Conservation (phyloP, 306 rosid genomes). For the Argentina anserina region DNA sequence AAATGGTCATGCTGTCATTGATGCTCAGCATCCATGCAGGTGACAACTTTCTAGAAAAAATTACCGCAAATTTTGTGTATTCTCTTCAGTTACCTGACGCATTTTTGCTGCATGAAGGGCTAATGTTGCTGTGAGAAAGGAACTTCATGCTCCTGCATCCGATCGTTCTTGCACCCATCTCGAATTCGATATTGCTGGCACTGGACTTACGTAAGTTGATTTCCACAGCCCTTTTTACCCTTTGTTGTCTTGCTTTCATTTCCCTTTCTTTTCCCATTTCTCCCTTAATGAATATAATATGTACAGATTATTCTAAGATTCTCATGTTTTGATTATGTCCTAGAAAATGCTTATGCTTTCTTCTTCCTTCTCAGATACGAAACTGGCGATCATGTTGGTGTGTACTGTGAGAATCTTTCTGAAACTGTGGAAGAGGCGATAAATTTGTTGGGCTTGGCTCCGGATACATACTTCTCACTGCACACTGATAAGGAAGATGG, state of each 20-base stretch:
- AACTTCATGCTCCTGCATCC: slow-evolving; percentile 78
- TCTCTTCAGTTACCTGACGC: slow-evolving; percentile 27
- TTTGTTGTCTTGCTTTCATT: background rate
- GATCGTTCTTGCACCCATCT: slow-evolving; percentile 97
- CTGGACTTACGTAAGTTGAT: slow-evolving; percentile 70
- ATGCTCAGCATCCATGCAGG: slow-evolving; percentile 99
- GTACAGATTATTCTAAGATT: background rate
- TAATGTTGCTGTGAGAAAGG: slow-evolving; percentile 86
- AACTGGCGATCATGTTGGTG: slow-evolving; percentile 99
- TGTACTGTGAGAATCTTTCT: slow-evolving; percentile 80
- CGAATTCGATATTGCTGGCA: slow-evolving; percentile 81
- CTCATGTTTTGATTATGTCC: background rate
- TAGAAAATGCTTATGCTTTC: slow-evolving; percentile 11
- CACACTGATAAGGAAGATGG: slow-evolving; percentile 83
- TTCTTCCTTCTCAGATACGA: slow-evolving; percentile 62
- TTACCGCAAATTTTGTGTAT: slow-evolving; percentile 13
- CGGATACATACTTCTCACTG: slow-evolving; percentile 74
- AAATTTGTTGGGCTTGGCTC: slow-evolving; percentile 61
- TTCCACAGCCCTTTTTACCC: background rate
- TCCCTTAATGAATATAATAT: background rate
- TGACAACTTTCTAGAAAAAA: slow-evolving; percentile 20
- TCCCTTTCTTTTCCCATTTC: background rate
- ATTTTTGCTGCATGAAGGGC: slow-evolving; percentile 55
- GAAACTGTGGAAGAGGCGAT: slow-evolving; percentile 81
- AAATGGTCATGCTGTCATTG: slow-evolving; percentile 75